These are phyloP conservation scores for Magnusiomyces sp. DNA, from an alignment of 1,139 yeast species.

Conservation along the genomic window DNA sequence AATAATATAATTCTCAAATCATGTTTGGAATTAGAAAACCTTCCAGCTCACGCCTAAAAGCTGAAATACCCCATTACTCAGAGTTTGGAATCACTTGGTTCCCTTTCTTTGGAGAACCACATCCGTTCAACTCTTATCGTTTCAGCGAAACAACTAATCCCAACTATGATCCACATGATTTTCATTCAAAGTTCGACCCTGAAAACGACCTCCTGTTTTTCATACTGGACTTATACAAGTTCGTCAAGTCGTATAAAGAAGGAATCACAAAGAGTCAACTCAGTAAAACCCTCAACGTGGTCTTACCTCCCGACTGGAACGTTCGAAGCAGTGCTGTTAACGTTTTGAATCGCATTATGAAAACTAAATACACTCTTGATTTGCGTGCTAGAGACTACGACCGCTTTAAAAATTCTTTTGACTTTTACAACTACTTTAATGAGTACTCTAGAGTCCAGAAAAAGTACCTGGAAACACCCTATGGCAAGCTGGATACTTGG, in stretches of 20 bases:
- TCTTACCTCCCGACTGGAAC: slow-evolving; percentile 2
- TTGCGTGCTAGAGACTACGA: slow-evolving; percentile 5
- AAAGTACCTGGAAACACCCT: not conserved
- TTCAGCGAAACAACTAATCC: slow-evolving; percentile 1
- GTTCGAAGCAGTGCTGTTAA: slow-evolving; percentile 1
- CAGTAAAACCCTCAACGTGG: not conserved
- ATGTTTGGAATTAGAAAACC: not conserved
- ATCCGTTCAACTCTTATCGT: slow-evolving; percentile 5
- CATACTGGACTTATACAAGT: slow-evolving; percentile 1
- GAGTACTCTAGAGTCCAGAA: not conserved
- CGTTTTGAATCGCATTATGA: slow-evolving; percentile 2
- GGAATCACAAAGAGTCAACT: slow-evolving; percentile 3
- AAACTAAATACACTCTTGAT: slow-evolving; percentile 2
- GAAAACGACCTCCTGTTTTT: slow-evolving; percentile 4
- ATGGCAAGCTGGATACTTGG: slow-evolving; percentile 3
- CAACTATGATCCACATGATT: not conserved
- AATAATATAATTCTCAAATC: too few species aligned
- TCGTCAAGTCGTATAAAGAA: not conserved
- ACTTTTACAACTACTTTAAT: slow-evolving; percentile 1
- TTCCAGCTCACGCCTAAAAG: slow-evolving; percentile 10
- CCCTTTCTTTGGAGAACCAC: slow-evolving; percentile 19
- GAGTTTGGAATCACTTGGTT: slow-evolving; percentile 15
- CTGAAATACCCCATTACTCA: slow-evolving; percentile 1
- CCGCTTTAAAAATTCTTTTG: slow-evolving; percentile 2
- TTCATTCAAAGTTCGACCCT: slow-evolving; percentile 2